Conservation (phyloP, 2,329 filamentous ascomycete genomes). For the Aspergillus pseudoviridinutans region DNA sequence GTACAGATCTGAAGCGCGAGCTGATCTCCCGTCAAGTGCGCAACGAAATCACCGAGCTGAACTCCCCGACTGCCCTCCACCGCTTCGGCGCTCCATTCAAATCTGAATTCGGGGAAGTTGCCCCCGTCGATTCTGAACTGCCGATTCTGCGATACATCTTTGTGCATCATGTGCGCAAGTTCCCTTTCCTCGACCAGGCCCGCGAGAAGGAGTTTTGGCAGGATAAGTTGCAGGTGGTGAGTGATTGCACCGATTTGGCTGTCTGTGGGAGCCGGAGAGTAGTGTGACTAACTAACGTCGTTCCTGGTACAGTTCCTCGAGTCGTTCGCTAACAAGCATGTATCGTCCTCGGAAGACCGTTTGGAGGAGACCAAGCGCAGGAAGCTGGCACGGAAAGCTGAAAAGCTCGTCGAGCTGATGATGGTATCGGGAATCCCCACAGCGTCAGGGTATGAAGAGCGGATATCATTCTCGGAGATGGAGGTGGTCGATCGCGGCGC, state of each 20-base stretch:
- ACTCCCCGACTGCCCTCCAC: conserved; percentile 88
- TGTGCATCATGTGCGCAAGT: conserved; percentile 95
- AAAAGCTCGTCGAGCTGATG: conserved; percentile 97
- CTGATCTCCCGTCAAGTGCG: conserved; percentile 85
- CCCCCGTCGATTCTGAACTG: conserved; percentile 87
- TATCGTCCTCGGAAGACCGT: conserved; percentile 93
- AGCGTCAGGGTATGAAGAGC: conserved; percentile 93
- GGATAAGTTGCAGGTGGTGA: conserved; percentile 88
- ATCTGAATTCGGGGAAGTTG: conserved; percentile 87
- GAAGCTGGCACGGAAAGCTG: conserved; percentile 87
- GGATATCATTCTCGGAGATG: conserved; percentile 93
- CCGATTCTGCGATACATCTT: conserved; percentile 95
- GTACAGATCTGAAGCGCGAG: conserved; percentile 86
- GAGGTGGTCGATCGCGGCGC: conserved; percentile 93
- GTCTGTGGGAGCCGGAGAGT: not conserved
- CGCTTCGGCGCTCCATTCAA: conserved; percentile 94
- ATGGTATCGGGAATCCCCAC: conserved; percentile 98
- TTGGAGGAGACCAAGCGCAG: conserved; percentile 92
- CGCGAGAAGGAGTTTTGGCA: conserved; percentile 99
- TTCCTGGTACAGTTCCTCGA: conserved; percentile 70
- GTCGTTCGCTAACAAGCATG: conserved; percentile 94
- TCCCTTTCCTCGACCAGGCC: conserved; percentile 94
- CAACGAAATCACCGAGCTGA: conserved; percentile 87
- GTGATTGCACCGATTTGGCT: conserved; percentile 34
- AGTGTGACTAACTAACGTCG: conserved; percentile 2